Evolutionary conservation across 2,329 filamentous ascomycete genomes (phyloP), one percentile per base, ranked within the genome.

Genomic region (Fusarium robinianum): DNA sequence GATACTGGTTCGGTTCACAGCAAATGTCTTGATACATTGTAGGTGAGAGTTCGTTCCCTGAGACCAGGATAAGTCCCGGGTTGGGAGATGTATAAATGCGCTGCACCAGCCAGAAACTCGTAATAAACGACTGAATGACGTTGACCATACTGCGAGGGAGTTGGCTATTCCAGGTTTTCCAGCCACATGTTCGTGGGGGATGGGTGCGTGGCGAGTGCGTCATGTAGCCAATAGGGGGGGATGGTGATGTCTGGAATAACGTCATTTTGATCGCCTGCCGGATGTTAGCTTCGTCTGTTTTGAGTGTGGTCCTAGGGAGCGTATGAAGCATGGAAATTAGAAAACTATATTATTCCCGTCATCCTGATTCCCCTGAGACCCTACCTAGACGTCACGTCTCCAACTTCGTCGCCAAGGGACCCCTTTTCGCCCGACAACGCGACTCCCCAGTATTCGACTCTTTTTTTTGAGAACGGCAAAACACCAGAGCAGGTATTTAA

Each of bases 141-240:
- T 60, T 55, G 46, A n/a, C n/a, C 22, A 19, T 19, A 26, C 23
- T 29, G 32, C 45, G 23, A 41, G 32, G 41, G 24, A 10, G 33
- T 26, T n/a, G n/a, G 24, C 23, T 32, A 16, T 60, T 60, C 41
- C 57, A 58, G 39, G 57, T 60, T 60, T 60, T 53, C 32, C 40
- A 54, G 55, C 55, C 55, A 58, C 55, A 57, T 52, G 5, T 12
- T 38, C 25, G 15, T 9, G 12, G 11, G 8, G 3, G 11, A 16
- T 23, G 49, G 16, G 32, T 35, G 46, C 43, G 55, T 58, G 55
- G 55, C 55, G 52, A 47, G 39, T 49, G 41, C 43, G 48, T n/a
- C 23, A 15, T 25, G 10, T 39, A 35, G 18, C 50, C 44, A 57
- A 49, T 57, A 29, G 35, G 26, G 39, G 16, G 19, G 33, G 16